phyloP scores from a whole-genome alignment of 257 asterid species.

The Vinca minor region DNA sequence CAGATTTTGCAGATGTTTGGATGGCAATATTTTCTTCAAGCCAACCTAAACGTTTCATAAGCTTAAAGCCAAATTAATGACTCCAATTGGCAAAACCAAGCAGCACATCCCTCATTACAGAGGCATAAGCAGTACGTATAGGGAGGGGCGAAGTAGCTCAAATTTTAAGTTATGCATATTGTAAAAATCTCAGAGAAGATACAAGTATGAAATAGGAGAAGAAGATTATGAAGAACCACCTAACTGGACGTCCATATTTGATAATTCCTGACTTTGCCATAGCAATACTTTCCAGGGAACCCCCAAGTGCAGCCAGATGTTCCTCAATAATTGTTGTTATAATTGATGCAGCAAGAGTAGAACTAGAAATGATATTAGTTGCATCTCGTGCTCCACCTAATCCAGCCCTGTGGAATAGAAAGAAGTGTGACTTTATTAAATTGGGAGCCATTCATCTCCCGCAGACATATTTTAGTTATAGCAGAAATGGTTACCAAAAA shows the following conservation, averaged over 20 bases:
- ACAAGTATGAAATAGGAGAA: conserved; percentile 9
- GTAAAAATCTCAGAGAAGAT: background rate
- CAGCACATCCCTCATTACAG: background rate
- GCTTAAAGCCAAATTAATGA: background rate
- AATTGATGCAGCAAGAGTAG: conserved; percentile 62
- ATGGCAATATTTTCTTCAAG: background rate
- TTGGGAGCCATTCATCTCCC: background rate
- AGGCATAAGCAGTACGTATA: background rate
- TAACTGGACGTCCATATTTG: conserved; percentile 83
- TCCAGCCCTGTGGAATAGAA: conserved; percentile 46
- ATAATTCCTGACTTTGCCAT: conserved; percentile 88
- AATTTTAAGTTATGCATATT: background rate
- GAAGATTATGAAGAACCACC: conserved; percentile 57
- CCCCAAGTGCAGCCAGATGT: conserved; percentile 94
- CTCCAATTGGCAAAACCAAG: background rate
- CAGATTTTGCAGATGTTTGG: background rate
- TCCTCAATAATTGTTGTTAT: conserved; percentile 89
- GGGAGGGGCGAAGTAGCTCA: background rate
- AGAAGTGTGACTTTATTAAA: background rate
- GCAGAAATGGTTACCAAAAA: background rate
- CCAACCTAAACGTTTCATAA: background rate
- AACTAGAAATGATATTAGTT: conserved; percentile 63
- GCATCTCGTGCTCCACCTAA: conserved; percentile 98
- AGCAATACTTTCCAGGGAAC: conserved; percentile 87
- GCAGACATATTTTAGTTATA: background rate